Evolutionary conservation across 1,139 yeast genomes (phyloP).

Genomic region (Hanseniaspora sp.): DNA sequence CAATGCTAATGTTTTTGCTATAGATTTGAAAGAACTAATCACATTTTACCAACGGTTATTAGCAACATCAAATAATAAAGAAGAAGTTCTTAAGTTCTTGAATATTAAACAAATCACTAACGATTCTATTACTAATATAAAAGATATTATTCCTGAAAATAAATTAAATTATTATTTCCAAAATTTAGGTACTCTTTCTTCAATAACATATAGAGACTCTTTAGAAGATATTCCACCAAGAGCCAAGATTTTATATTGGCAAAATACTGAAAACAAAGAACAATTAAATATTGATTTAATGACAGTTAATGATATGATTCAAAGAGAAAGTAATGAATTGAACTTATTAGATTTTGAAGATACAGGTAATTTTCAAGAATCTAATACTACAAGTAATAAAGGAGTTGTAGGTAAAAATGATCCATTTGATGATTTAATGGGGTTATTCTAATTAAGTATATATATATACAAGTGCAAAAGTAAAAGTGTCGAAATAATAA

Average conservation of each 20-base stretch:
- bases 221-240: conserved; percentile 14
- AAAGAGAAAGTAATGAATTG: conserved; percentile 11
- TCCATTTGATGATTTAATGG: conserved; percentile 41
- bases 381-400: background rate
- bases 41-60: conserved; percentile 4
- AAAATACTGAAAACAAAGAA: conserved; percentile 3
- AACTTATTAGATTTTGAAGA: conserved; percentile 13
- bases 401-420: background rate
- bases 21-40: conserved; percentile 5
- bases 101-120: conserved; percentile 2
- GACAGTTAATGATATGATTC: conserved; percentile 11
- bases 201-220: conserved; percentile 2
- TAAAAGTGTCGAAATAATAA: background rate
- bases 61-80: background rate
- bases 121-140: background rate
- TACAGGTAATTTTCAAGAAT: background rate
- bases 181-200: conserved; percentile 7
- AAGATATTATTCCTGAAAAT: conserved; percentile 8
- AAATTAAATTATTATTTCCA: conserved; percentile 11
- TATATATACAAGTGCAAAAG: background rate
- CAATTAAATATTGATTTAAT: background rate
- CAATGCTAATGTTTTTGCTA: background rate
- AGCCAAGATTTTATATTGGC: conserved; percentile 9
- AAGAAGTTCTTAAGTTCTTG: conserved; percentile 7
- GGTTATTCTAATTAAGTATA: conserved; percentile 36